A percentile compares a stretch with the other conserved stretches of the same genome.
Conservation (phyloP, 176 grass and related monocot genomes). For the Puya raimondii region DNA sequence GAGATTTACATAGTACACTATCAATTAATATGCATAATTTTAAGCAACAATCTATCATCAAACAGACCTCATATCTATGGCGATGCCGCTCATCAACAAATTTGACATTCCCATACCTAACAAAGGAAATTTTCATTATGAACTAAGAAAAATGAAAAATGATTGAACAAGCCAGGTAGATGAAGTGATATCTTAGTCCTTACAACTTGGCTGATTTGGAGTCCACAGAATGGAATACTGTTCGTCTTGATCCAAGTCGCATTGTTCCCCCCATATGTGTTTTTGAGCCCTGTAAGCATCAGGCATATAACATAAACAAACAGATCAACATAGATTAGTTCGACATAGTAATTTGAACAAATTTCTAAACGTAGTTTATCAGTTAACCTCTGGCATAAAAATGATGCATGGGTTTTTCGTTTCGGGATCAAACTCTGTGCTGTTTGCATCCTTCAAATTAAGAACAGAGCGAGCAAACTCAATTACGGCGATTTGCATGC, state of each 20-base stretch:
- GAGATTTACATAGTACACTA: neutral
- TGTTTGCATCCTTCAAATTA: slow-evolving; percentile 32
- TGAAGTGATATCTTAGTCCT: slow-evolving; percentile 1
- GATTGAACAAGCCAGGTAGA: neutral
- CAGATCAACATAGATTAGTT: neutral
- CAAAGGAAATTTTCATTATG: slow-evolving; percentile 1
- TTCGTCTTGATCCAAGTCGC: slow-evolving; percentile 40
- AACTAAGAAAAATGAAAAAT: neutral
- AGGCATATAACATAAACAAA: slow-evolving; percentile 7
- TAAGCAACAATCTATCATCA: neutral
- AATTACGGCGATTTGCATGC: slow-evolving; percentile 54
- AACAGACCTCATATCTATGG: slow-evolving; percentile 45
- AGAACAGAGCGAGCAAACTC: slow-evolving; percentile 40
- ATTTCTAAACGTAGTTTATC: neutral
- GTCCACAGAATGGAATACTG: slow-evolving; percentile 29
- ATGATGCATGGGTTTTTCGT: slow-evolving; percentile 37
- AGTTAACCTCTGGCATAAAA: slow-evolving; percentile 38
- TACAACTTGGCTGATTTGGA: slow-evolving; percentile 48
- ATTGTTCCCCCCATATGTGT: slow-evolving; percentile 40
- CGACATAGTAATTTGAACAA: slow-evolving; percentile 1
- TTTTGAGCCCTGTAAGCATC: slow-evolving; percentile 19
- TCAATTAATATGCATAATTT: neutral
- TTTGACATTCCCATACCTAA: slow-evolving; percentile 33
- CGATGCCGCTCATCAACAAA: slow-evolving; percentile 46
- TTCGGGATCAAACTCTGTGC: slow-evolving; percentile 30